Conservation (phyloP, 1,284 basidiomycete species). For the Rhodotorula sp. region DNA sequence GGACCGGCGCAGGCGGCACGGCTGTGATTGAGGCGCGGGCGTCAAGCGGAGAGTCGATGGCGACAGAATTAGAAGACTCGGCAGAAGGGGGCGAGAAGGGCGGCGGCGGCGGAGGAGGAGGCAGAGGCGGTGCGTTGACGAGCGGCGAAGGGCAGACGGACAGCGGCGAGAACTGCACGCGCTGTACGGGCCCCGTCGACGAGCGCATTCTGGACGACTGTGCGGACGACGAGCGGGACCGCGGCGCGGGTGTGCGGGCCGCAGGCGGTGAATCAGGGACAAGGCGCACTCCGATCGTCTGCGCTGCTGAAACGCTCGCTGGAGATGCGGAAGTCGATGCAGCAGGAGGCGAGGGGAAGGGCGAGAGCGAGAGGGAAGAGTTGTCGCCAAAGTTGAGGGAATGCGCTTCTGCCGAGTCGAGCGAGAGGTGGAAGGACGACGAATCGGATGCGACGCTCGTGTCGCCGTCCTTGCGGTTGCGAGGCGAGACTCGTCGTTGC, state of each 20-base stretch:
- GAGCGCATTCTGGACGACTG: background rate
- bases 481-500: background rate
- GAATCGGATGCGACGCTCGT: background rate
- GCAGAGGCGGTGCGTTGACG: slow-evolving; percentile 15
- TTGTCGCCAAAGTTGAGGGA: slow-evolving; percentile 36
- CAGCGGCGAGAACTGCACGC: slow-evolving; percentile 39
- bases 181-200: background rate
- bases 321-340: background rate
- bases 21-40: background rate
- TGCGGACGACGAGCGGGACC: slow-evolving; percentile 3
- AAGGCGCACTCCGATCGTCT: slow-evolving; percentile 16
- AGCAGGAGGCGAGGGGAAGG: background rate
- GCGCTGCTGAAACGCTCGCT: background rate
- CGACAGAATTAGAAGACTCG: background rate
- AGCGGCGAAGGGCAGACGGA: slow-evolving; percentile 37
- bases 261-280: slow-evolving; percentile 27
- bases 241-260: slow-evolving; percentile 2
- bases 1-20: background rate
- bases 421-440: slow-evolving; percentile 29
- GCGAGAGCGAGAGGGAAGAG: slow-evolving; percentile 17
- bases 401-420: slow-evolving; percentile 23
- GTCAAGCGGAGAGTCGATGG: background rate
- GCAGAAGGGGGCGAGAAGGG: background rate
- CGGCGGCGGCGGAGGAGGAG: slow-evolving; percentile 12
- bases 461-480: background rate